These are phyloP conservation scores for Magnolia sinica DNA, from an alignment of 164 flowering plant species.

Conservation along the genomic window DNA sequence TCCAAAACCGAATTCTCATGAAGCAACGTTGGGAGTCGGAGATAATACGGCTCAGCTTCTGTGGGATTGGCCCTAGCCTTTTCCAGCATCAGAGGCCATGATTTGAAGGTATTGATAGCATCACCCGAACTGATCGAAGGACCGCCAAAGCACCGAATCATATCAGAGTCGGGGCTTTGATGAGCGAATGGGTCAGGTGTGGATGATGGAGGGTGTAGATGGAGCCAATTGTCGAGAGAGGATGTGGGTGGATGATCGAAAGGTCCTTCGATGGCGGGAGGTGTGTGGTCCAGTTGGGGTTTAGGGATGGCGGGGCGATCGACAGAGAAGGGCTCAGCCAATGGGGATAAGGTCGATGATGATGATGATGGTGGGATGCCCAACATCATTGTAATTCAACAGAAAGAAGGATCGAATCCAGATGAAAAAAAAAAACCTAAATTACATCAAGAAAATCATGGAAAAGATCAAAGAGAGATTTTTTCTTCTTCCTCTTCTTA, in stretches of 20 bases:
- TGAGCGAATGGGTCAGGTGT: background rate
- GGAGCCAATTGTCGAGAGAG: background rate
- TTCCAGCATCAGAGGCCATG: background rate
- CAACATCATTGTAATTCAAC: too few relatives aligned
- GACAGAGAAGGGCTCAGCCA: background rate
- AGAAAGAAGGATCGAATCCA: too few relatives aligned
- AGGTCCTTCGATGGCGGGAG: background rate
- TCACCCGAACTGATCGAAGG: background rate
- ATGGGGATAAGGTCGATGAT: slow-evolving; percentile 36
- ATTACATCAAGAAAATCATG: too few relatives aligned
- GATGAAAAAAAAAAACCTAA: too few relatives aligned
- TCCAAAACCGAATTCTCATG: background rate
- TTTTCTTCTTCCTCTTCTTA: too few relatives aligned
- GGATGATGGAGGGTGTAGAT: slow-evolving; percentile 2
- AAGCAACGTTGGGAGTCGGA: background rate
- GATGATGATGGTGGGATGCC: slow-evolving; percentile 28
- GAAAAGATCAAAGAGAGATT: too few relatives aligned
- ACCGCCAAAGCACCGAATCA: background rate
- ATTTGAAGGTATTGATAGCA: background rate
- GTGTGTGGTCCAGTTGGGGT: background rate
- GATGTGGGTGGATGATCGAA: background rate
- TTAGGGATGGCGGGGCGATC: too few relatives aligned
- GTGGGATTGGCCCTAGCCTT: background rate
- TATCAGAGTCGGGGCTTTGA: background rate
- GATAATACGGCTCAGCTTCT: background rate